These are phyloP conservation scores for Micractinium sp. DNA, from an alignment of 139 green algal species.

Conservation along the genomic window DNA sequence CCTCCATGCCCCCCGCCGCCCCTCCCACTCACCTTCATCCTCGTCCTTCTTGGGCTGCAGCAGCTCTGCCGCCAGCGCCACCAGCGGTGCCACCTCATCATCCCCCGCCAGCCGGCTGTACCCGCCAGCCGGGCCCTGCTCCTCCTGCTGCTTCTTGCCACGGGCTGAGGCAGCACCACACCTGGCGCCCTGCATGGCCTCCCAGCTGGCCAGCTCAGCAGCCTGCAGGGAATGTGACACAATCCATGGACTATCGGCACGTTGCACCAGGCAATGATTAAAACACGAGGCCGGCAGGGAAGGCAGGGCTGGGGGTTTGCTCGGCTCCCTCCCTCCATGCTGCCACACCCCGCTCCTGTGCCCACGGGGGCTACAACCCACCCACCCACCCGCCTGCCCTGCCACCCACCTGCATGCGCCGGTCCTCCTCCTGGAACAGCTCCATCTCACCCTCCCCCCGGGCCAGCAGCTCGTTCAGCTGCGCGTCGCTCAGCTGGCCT, in stretches of 20 bases:
- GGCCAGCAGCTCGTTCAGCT: slow-evolving; percentile 65
- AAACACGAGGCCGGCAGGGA: too few species aligned
- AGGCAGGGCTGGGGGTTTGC: too few species aligned
- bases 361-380: too few species aligned
- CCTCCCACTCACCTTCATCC: background rate
- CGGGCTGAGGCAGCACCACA: too few species aligned
- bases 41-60: slow-evolving; percentile 23
- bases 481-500: slow-evolving; percentile 1
- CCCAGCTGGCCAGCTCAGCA: slow-evolving; percentile 4
- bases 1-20: background rate
- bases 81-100: slow-evolving; percentile 12
- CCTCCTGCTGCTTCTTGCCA: background rate
- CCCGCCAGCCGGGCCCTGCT: background rate
- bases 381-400: background rate
- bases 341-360: too few species aligned
- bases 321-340: too few species aligned
- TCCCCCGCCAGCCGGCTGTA: slow-evolving; percentile 19
- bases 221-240: background rate
- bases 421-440: slow-evolving; percentile 37
- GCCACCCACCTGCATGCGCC: slow-evolving; percentile 9
- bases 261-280: too few species aligned
- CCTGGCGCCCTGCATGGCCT: background rate
- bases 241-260: too few species aligned
- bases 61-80: slow-evolving; percentile 12
- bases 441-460: slow-evolving; percentile 56